phyloP scores from a whole-genome alignment of 1,139 yeast genomes.

The Saccharomycopsis phalli region DNA sequence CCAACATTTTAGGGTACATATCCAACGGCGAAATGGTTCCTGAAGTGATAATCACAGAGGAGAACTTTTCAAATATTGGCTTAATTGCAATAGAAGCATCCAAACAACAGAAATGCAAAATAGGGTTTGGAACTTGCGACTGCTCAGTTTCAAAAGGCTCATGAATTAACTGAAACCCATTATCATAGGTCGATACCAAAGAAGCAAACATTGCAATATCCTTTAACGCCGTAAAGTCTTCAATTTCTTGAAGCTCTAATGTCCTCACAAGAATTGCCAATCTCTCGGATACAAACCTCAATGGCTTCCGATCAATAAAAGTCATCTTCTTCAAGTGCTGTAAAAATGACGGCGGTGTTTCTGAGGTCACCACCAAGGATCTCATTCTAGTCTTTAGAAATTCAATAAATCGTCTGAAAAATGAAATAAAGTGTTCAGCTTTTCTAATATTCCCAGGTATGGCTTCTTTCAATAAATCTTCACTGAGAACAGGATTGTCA shows the following conservation, averaged over 20 bases:
- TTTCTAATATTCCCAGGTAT: slow-evolving; percentile 94
- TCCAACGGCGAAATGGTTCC: slow-evolving; percentile 98
- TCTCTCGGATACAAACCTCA: slow-evolving; percentile 86
- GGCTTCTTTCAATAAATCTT: slow-evolving; percentile 82
- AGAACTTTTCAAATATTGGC: slow-evolving; percentile 89
- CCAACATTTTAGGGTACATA: slow-evolving; percentile 96
- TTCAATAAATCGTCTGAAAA: slow-evolving; percentile 84
- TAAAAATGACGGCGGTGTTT: slow-evolving; percentile 86
- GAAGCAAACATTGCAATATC: slow-evolving; percentile 98
- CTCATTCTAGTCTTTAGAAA: slow-evolving; percentile 96
- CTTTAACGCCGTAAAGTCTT: slow-evolving; percentile 84
- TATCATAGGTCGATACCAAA: slow-evolving; percentile 85
- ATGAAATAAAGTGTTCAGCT: slow-evolving; percentile 94
- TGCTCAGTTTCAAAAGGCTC: slow-evolving; percentile 97
- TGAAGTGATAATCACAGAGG: slow-evolving; percentile 91
- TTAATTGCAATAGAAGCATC: slow-evolving; percentile 98
- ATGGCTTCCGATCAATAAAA: slow-evolving; percentile 84
- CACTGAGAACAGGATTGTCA: slow-evolving; percentile 81
- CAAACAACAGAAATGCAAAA: slow-evolving; percentile 85
- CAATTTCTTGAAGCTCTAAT: slow-evolving; percentile 77
- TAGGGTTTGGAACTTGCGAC: slow-evolving; percentile 96
- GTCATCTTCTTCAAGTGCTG: slow-evolving; percentile 91
- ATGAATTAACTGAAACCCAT: slow-evolving; percentile 81
- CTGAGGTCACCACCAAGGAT: slow-evolving; percentile 92
- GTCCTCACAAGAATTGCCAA: slow-evolving; percentile 82